Evolutionary conservation across 1,284 basidiomycete species (phyloP), one percentile per base, ranked within the genome.

Genomic region (Boletus semigastroideus): DNA sequence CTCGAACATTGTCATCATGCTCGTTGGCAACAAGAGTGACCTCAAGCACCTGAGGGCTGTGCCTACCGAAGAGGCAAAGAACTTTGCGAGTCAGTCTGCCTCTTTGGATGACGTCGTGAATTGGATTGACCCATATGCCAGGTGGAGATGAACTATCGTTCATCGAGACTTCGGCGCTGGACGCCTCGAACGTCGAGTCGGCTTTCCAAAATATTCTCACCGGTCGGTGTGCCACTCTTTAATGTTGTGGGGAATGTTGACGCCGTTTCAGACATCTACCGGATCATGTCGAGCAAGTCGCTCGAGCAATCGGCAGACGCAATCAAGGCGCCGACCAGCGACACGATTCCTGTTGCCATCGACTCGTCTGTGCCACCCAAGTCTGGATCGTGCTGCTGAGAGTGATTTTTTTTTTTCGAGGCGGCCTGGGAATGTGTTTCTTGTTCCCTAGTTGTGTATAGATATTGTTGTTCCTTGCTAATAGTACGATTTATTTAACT

Each of bases 81-180:
- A 76, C 12, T 94, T 94, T 72, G 74, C 92, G 33, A 78, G 92
- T 94, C 66, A 64, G 90, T 81, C 30, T 42, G 31, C n/a, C n/a
- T 30, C 41, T 43, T 44, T 45, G 7, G 17, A 13, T 30, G 22
- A 19, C n/a, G 16, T 2, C 8, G 4, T 42, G 42, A 28, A 17
- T 25, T 38, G 6, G 9, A 49, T 51, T 52, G 38, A 46, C 42
- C 1, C n/a, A 25, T 47, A 48, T 48, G 25, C n/a, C 59, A 81
- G 79, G 77, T 57, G 80, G 81, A 64, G 96, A 98, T 70, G 86
- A 87, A 42, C 74, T 98, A 59, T 94, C 90, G 52, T 96, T 96
- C 80, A 98, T 99, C 64, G 96, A 99, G 80, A 99, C 96, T 56
- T 99, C 97, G 64, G 96, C 97, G 72, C 86, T 99, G 81, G 96